Percentiles rank a stretch among this genome's conserved stretches.
Conservation (phyloP, 768 basidiomycete genomes). For the Russula earlei region DNA sequence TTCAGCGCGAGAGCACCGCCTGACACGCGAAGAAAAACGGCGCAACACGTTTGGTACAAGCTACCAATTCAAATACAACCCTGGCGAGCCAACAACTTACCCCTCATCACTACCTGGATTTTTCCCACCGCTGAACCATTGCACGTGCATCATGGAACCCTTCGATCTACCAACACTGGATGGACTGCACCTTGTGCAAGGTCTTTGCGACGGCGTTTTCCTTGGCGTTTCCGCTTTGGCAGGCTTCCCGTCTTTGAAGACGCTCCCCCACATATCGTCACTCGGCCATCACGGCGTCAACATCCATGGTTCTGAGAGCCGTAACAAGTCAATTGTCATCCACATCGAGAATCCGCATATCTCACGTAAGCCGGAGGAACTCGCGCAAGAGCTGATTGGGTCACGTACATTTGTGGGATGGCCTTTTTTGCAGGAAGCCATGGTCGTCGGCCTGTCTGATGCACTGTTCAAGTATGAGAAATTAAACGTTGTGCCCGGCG, state of each 20-base stretch:
- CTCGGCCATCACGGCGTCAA: conserved; percentile 87
- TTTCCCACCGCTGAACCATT: conserved; percentile 81
- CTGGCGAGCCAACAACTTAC: conserved; percentile 55
- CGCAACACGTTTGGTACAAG: conserved; percentile 78
- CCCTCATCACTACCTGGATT: conserved; percentile 91
- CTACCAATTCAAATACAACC: conserved; percentile 66
- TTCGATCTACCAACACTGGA: conserved; percentile 85
- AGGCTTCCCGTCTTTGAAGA: conserved; percentile 93
- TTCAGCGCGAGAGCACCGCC: conserved; percentile 65
- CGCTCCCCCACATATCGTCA: conserved; percentile 65
- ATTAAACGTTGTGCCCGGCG: conserved; percentile 42
- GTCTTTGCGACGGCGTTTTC: conserved; percentile 80
- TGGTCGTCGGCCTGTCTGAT: conserved; percentile 82
- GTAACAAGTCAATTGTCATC: conserved; percentile 90
- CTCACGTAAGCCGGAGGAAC: conserved; percentile 51
- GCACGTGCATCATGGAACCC: conserved; percentile 67
- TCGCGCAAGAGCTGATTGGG: conserved; percentile 70
- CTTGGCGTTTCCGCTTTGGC: conserved; percentile 82
- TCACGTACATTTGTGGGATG: conserved; percentile 74
- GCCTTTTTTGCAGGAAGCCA: conserved; percentile 93
- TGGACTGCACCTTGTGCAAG: conserved; percentile 78
- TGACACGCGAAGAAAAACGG: conserved; percentile 63
- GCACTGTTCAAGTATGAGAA: conserved; percentile 80
- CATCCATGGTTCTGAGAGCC: conserved; percentile 82
- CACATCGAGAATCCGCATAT: conserved; percentile 73